Conservation (phyloP, 306 rosid species). For the Leucaena leucocephala region DNA sequence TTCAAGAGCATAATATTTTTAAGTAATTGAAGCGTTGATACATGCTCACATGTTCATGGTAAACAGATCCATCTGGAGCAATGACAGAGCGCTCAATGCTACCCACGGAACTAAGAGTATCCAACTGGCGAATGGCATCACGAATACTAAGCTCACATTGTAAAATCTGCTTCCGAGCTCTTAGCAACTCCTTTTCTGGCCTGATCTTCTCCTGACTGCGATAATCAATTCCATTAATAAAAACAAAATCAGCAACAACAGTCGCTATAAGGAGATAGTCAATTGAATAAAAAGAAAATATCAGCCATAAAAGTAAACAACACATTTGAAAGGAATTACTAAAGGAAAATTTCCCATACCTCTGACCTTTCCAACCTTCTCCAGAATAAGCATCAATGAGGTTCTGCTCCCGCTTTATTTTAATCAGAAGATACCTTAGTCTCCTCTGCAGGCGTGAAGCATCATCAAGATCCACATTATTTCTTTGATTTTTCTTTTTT, state of each 20-base stretch:
- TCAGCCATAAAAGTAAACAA: slow-evolving; percentile 11
- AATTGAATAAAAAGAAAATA: neutral
- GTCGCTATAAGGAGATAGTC: neutral
- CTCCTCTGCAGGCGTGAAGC: slow-evolving; percentile 81
- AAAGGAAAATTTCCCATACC: slow-evolving; percentile 50
- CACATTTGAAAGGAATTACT: neutral
- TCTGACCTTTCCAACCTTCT: slow-evolving; percentile 98
- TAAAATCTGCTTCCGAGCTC: slow-evolving; percentile 83
- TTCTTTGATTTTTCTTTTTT: slow-evolving; percentile 54
- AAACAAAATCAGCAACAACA: neutral
- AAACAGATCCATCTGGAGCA: slow-evolving; percentile 75
- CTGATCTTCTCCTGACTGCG: slow-evolving; percentile 84
- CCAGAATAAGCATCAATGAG: slow-evolving; percentile 93
- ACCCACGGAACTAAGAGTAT: slow-evolving; percentile 75
- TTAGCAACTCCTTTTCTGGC: slow-evolving; percentile 84
- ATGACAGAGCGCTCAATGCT: slow-evolving; percentile 76
- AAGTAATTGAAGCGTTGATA: neutral
- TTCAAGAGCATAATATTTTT: slow-evolving; percentile 5
- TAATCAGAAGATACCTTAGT: slow-evolving; percentile 74
- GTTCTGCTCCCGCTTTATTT: slow-evolving; percentile 90
- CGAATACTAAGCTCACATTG: slow-evolving; percentile 84
- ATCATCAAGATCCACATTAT: slow-evolving; percentile 65
- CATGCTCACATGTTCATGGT: slow-evolving; percentile 71
- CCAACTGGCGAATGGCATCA: slow-evolving; percentile 73
- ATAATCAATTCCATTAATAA: slow-evolving; percentile 31